Conservation (phyloP, 1,284 basidiomycete species). For the Tilletiaria anomala region DNA sequence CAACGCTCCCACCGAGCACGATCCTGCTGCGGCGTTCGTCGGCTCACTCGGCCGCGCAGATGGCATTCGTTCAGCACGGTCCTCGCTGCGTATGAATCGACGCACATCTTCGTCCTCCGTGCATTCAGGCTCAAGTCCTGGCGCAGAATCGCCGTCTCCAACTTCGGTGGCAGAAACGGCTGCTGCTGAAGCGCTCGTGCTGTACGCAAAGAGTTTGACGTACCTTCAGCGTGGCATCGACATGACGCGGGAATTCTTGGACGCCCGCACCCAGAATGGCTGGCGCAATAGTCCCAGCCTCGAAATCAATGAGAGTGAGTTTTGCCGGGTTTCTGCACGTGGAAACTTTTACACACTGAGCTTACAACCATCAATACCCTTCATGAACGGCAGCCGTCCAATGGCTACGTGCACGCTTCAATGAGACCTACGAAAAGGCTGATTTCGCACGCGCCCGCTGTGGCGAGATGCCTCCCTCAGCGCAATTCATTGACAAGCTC, state of each 20-base stretch:
- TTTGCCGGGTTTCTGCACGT: not conserved
- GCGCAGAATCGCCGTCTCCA: no score
- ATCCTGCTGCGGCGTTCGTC: no score
- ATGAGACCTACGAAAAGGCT: slow-evolving; percentile 49
- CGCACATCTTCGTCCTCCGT: no score
- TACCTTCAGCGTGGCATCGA: slow-evolving; percentile 88
- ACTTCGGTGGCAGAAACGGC: slow-evolving; percentile 40
- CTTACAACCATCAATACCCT: not conserved
- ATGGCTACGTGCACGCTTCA: slow-evolving; percentile 48
- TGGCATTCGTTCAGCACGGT: no score
- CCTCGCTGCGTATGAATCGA: no score
- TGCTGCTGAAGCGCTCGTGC: slow-evolving; percentile 60
- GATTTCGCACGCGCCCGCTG: slow-evolving; percentile 46
- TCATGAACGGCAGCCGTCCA: slow-evolving; percentile 42
- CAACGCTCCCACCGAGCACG: no score
- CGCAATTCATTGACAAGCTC: slow-evolving; percentile 44
- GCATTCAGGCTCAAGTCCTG: no score
- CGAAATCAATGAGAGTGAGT: slow-evolving; percentile 47
- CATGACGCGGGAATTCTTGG: slow-evolving; percentile 41
- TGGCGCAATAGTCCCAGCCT: slow-evolving; percentile 20
- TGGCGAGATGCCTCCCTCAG: slow-evolving; percentile 42
- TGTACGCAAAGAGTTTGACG: slow-evolving; percentile 83
- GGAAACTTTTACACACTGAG: not conserved
- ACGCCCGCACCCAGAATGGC: slow-evolving; percentile 9
- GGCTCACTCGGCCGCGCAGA: slow-evolving; percentile 10